Base-by-base conservation (phyloP, 345 rosid species). In the Acer campestre region DNA sequence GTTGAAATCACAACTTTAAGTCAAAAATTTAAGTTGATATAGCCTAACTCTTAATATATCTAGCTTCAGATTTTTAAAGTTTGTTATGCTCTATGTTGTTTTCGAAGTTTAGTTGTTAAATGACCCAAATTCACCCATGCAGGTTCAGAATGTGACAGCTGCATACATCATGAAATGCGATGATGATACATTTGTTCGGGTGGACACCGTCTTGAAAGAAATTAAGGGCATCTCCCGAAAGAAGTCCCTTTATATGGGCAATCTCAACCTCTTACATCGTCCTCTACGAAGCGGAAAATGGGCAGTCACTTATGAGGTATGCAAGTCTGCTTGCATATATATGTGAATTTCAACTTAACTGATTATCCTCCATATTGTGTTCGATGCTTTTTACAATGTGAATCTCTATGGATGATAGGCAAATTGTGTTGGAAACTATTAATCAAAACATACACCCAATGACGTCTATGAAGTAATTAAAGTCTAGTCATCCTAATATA, bases 231-330 rank as follows among this genome's bases (percentile, higher is more conserved):
- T 90, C 79, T 80, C 93, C 73, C 78, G 74, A 9, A 84, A 85
- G 77, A 89, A 76, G 77, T 84, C 98, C n/a, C 95, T 96, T 70
- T 96, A 96, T 78, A 96, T 94, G 99, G 98, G 98, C 49, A 96
- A 94, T 83, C 92, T 96, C 77, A 94, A 96, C 77, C 98, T 96
- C 75, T 83, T 91, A 70, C 99, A 96, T 79, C 98, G 98, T 49
- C 99, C 99, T 65, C 86, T 96, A 64, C 88, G 98, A 86, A 86
- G 76, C 68, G 98, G 97, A 74, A 96, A 94, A 81, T 96, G 99
- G 99, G 97, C 99, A 7, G 97, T 96, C 75, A 92, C 91, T 55
- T 92, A 88, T 84, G 94, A 92, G 98, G 99, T 94, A 88, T 72
- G 68, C 17, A 64, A 58, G 46, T 91, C 82, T 77, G 71, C 14